Base-by-base conservation (phyloP, 225 moss, liverwort and hornwort species). In the Polytrichum commune region DNA sequence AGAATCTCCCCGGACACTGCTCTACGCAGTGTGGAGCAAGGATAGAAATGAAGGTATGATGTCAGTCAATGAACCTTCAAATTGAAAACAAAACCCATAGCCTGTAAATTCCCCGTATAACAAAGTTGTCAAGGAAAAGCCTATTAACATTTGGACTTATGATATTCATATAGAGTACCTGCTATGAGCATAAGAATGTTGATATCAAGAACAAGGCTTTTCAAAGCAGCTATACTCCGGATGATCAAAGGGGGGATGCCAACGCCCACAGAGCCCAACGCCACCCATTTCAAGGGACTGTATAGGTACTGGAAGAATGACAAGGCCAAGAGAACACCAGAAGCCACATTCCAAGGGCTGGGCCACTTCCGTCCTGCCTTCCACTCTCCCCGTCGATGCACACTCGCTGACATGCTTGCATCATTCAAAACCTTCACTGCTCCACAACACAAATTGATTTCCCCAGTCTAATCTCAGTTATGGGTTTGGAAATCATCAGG, bases 101-200 rank as follows among this genome's bases (percentile, higher is more conserved):
- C 13, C 69, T 22, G 26, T 55, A 70, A 19, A 23, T 67, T 13
- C 5, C 18, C 13, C 20, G 24, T 18, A 25, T 20, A 60, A 70
- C 18, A 26, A 24, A 25, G 23, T 24, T 6, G 53, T 27, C 25
- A 46, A 46, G 46, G 46, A 46, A 13, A 46, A 13, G 46, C 46
- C 46, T 46, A 46, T 13, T 16, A 4, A 46, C 16, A 46, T 13
- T 46, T 46, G 4, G 35, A 46, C 13, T 46, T 46, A 46, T 46
- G 46, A 46, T 16, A 46, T n/a, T n/a, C n/a, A n/a, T 16, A 16
- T 13, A 16, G 46, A 46, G 46, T 62, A 85, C 88, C 72, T 76
- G 88, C 88, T 62, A 89, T 85, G 53, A 89, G 78, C 88, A 89
- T 86, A 53, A 89, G 78, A 68, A 83, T 85, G 72, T 88, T 88